phyloP scores from a whole-genome alignment of 1,284 basidiomycete genomes.

The Malassezia slooffiae region DNA sequence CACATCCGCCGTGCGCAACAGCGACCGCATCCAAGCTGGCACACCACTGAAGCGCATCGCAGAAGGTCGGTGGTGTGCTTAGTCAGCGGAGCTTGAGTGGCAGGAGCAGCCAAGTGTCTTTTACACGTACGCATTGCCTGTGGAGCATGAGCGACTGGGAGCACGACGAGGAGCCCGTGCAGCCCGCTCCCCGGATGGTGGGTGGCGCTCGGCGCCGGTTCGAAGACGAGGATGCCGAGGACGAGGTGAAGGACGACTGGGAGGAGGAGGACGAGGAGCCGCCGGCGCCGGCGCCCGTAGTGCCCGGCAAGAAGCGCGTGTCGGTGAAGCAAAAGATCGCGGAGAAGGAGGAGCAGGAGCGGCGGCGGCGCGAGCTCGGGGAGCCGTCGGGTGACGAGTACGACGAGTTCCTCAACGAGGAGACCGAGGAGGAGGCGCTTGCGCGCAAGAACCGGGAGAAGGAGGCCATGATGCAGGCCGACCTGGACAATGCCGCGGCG shows the following conservation, averaged over 20 bases:
- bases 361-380: slow-evolving; percentile 20
- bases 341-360: slow-evolving; percentile 35
- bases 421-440: slow-evolving; percentile 23
- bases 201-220: slow-evolving; percentile 22
- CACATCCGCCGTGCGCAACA: too few species aligned
- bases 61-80: too few species aligned
- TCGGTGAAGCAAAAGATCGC: slow-evolving; percentile 43
- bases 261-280: slow-evolving; percentile 38
- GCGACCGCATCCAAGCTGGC: too few species aligned
- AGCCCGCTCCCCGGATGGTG: slow-evolving; percentile 14
- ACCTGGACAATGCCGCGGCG: slow-evolving; percentile 41
- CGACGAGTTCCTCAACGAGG: too few species aligned
- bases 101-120: too few species aligned
- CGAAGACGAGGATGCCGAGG: slow-evolving; percentile 43
- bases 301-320: slow-evolving; percentile 40
- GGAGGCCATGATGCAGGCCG: slow-evolving; percentile 37
- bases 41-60: too few species aligned
- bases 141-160: slow-evolving; percentile 35
- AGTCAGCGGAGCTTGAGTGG: background rate
- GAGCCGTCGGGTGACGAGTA: background rate
- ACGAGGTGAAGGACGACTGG: slow-evolving; percentile 45
- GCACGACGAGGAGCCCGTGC: slow-evolving; percentile 35
- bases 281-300: slow-evolving; percentile 17
- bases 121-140: too few species aligned
- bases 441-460: slow-evolving; percentile 22